Base-by-base conservation (phyloP, 305 asterid genomes). In the Fraxinus platypoda region DNA sequence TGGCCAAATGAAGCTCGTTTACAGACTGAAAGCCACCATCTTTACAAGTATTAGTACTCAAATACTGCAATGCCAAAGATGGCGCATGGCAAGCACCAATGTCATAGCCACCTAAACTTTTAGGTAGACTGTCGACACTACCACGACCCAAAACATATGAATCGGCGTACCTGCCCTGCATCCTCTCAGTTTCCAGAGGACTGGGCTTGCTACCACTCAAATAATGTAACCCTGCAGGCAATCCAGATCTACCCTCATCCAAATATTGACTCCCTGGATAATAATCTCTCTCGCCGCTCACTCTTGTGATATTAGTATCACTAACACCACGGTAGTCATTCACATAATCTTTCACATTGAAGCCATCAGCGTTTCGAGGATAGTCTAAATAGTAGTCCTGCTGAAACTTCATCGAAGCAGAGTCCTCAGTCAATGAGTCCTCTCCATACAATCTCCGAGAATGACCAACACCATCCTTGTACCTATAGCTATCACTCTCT, bases 251-350 rank as follows among this genome's bases (percentile, higher is more conserved):
- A 70, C 83, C 78, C 21, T 82, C 72, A 83, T 74, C 86, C 66
- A 64, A 52, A 78, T 31, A 81, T 33, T 30, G 81, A 68, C 23
- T 78, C 13, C 9, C 59, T 25, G 21, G 35, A 87, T 81, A 77
- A 82, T 84, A 83, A 49, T 87, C 90, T 83, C 81, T 68, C 70
- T 86, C 86, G 15, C 78, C 84, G 43, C 87, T 85, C 1, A 81
- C 72, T 76, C 85, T 74, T 35, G 79, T 64, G 74, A 79, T 38
- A 64, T 76, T 78, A 62, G 78, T 80, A 80, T 84, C 87, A 76
- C 82, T 81, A 79, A 76, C 82, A 62, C 87, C 90, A 74, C 75
- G 80, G 13, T 75, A 78, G 74, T 81, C 83, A 68, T 77, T 86
- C 73, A 79, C 5, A 54, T 41, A 71, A 64, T 81, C 83, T 73